phyloP scores from a whole-genome alignment of 2,329 filamentous ascomycete species.

The Simplicillium sp. region DNA sequence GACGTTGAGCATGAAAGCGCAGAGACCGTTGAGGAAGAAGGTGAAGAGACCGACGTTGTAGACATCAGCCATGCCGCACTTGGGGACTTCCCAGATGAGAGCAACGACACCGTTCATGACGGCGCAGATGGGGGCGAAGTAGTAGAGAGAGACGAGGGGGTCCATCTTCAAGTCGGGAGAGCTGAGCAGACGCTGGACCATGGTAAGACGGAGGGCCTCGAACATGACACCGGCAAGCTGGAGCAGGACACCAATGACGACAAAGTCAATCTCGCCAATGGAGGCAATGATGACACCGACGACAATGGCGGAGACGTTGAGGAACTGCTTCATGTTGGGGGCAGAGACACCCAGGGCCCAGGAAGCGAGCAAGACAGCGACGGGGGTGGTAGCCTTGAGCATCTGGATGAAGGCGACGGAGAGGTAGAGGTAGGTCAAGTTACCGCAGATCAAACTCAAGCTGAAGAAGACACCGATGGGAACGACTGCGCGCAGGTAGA shows the following conservation, averaged over 20 bases:
- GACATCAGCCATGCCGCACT: constrained; percentile 58
- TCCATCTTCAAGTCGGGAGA: constrained; percentile 88
- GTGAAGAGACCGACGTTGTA: constrained; percentile 64
- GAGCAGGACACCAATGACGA: constrained; percentile 68
- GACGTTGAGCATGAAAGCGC: constrained; percentile 75
- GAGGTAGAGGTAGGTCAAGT: constrained; percentile 90
- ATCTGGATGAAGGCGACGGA: constrained; percentile 98
- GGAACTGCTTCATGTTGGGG: constrained; percentile 76
- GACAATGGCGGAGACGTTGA: constrained; percentile 92
- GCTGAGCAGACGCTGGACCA: constrained; percentile 76
- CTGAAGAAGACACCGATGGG: constrained; percentile 95
- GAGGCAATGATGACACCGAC: constrained; percentile 91
- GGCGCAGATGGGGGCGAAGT: constrained; percentile 79
- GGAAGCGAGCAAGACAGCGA: constrained; percentile 80
- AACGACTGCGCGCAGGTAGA: constrained; percentile 88
- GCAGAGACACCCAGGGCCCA: constrained; percentile 81
- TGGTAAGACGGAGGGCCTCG: constrained; percentile 72
- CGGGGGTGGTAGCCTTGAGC: constrained; percentile 96
- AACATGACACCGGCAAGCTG: constrained; percentile 72
- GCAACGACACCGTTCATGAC: constrained; percentile 71
- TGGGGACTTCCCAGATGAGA: constrained; percentile 64
- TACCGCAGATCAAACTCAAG: constrained; percentile 91
- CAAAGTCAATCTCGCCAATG: constrained; percentile 91
- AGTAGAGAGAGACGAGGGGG: constrained; percentile 79
- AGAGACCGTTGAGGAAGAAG: constrained; percentile 65